Base-by-base conservation (phyloP, 2,329 filamentous ascomycete genomes). In the Westerdykella sp. region DNA sequence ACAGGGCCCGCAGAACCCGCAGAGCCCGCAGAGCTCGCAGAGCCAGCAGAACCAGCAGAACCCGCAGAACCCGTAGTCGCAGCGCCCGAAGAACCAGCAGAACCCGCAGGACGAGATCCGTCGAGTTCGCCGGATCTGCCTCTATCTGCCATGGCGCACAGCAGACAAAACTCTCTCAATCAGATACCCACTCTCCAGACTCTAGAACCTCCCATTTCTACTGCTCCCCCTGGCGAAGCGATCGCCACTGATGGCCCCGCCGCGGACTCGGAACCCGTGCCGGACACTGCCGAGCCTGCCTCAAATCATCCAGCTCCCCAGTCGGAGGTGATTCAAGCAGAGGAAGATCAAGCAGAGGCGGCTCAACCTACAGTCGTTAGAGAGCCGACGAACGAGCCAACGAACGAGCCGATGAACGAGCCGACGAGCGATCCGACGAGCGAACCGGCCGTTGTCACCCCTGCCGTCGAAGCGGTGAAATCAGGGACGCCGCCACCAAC, bases 51-150 rank as follows among this genome's bases (percentile, higher is more conserved):
- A 6, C 18, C 18, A 3, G 18, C 18, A 21, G 18, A 3, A 21
- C 18, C 18, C 18, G 18, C 18, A 21, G 18, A 3, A 21, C 18
- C 18, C 18, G 18, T 21, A 21, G 18, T 6, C 18, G 18, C 18
- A 21, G 18, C 18, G 6, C 4, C 18, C 6, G 18, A 21, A 6
- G 18, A 21, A 21, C 18, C 18, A 21, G 18, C 18, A 30, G 21
- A 40, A 9, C 44, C 12, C 32, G 14, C 50, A 34, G 48, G 49
- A 31, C 54, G 53, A 22, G 67, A 69, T 37, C 50, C 56, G 2
- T 69, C 67, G 1, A 71, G 65, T 47, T 71, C 69, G 4, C 68
- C 69, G 14, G 69, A 72, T 15, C 48, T 69, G 22, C 69, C 70
- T n/a, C 51, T 72, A 6, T 61, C 63, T 13, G 46, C 56, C 3